These are phyloP conservation scores for Geoglossum cookeanum DNA, from an alignment of 2,329 filamentous ascomycete species.

Conservation along the genomic window DNA sequence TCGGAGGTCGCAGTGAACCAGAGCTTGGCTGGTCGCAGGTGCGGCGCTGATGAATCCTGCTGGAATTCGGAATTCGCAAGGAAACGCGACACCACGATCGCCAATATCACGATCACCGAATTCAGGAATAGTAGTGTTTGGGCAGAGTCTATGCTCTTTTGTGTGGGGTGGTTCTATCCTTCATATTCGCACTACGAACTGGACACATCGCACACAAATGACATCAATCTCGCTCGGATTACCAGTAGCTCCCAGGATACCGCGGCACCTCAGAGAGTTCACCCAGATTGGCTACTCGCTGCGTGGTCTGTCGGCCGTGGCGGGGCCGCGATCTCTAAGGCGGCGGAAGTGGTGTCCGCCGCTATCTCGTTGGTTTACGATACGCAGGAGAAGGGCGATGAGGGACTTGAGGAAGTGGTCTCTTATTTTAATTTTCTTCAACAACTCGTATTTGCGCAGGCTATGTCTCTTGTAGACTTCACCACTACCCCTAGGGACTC, in stretches of 20 bases:
- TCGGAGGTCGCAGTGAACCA: neutral
- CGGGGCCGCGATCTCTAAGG: neutral
- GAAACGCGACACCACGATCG: neutral
- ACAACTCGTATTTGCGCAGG: neutral
- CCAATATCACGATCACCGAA: neutral
- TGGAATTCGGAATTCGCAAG: neutral
- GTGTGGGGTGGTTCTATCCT: neutral
- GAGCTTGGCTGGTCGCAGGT: neutral
- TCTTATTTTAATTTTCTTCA: neutral
- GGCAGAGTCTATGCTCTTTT: neutral
- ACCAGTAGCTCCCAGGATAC: neutral
- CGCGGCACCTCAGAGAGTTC: neutral
- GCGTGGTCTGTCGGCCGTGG: neutral
- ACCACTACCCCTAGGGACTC: neutral
- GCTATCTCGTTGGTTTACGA: neutral
- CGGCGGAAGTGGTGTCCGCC: neutral
- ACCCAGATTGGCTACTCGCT: neutral
- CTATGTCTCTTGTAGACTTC: neutral
- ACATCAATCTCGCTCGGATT: neutral
- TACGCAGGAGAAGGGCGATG: no score
- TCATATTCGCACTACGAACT: neutral
- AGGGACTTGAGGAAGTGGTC: no score
- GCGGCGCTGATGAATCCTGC: neutral
- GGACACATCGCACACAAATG: neutral
- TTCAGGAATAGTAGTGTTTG: neutral